Conservation (phyloP, 257 asterid species). For the Linderniella brevidens region DNA sequence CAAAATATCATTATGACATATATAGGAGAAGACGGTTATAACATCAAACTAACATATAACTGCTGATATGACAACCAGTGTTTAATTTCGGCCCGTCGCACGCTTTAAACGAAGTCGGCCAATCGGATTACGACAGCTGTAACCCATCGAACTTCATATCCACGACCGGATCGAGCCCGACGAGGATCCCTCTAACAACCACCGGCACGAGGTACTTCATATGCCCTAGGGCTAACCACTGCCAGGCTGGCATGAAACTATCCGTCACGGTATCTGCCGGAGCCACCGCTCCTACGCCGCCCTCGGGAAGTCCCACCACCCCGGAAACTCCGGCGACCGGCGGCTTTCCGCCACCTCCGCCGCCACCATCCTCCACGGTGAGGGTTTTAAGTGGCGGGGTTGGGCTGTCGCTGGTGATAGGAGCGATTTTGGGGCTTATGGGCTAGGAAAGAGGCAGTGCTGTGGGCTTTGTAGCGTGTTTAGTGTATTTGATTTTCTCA, state of each 20-base stretch:
- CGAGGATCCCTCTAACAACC: constrained; percentile 20
- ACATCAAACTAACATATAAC: too few relatives aligned
- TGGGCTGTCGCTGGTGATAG: constrained; percentile 22
- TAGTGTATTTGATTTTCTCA: background rate
- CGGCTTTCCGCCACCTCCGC: constrained; percentile 13
- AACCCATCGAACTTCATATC: constrained; percentile 18
- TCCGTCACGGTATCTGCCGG: constrained; percentile 13
- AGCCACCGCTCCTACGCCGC: background rate
- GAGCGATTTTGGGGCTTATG: constrained; percentile 27
- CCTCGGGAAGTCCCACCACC: background rate
- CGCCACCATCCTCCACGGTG: constrained; percentile 15
- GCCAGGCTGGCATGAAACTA: constrained; percentile 37
- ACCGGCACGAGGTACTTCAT: constrained; percentile 33
- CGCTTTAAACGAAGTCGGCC: constrained; percentile 29
- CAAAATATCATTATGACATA: too few relatives aligned
- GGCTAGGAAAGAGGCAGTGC: constrained; percentile 79
- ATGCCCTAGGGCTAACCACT: constrained; percentile 40
- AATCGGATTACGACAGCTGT: constrained; percentile 24
- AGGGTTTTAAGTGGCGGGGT: constrained; percentile 16
- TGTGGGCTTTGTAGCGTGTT: constrained; percentile 1
- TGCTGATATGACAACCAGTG: constrained; percentile 15
- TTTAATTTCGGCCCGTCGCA: constrained; percentile 34
- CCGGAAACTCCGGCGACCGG: background rate
- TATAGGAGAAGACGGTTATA: background rate
- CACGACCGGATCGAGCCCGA: constrained; percentile 17